Conservation (phyloP, 169 alveolate species). For the Cryptosporidium meleagridis region DNA sequence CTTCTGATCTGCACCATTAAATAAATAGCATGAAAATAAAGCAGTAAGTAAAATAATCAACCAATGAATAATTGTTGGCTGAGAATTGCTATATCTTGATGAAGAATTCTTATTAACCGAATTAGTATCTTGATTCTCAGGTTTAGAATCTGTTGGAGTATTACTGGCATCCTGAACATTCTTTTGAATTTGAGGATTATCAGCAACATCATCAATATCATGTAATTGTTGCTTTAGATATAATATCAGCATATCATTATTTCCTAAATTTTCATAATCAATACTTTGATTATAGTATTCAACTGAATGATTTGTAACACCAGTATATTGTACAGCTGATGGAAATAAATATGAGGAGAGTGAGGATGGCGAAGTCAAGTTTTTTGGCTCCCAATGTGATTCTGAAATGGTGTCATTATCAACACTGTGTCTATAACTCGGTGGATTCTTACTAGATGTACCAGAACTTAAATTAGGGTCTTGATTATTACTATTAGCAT, state of each 20-base stretch:
- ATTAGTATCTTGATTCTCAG: not conserved
- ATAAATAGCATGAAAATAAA: constrained; percentile 18
- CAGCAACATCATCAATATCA: not conserved
- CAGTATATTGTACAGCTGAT: constrained; percentile 53
- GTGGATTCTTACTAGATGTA: not conserved
- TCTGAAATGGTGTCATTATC: constrained; percentile 31
- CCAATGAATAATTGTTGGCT: constrained; percentile 57
- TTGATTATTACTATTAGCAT: not conserved
- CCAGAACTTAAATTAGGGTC: not conserved
- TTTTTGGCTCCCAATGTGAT: constrained; percentile 67
- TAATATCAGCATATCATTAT: not conserved
- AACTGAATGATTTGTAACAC: constrained; percentile 68
- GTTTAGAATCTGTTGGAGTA: not conserved
- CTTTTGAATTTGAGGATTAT: not conserved
- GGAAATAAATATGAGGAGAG: constrained; percentile 68
- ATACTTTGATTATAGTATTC: not conserved
- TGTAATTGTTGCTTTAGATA: constrained; percentile 14
- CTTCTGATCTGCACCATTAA: not conserved
- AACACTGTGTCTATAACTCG: not conserved
- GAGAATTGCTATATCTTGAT: constrained; percentile 15
- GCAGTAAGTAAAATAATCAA: constrained; percentile 37
- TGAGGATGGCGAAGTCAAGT: constrained; percentile 73
- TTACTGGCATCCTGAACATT: not conserved
- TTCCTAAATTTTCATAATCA: not conserved
- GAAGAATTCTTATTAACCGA: not conserved